Evolutionary conservation across 495 filamentous ascomycete genomes (phyloP), one percentile per base, ranked within the genome.

Genomic region (Opeltia flavorubescens): DNA sequence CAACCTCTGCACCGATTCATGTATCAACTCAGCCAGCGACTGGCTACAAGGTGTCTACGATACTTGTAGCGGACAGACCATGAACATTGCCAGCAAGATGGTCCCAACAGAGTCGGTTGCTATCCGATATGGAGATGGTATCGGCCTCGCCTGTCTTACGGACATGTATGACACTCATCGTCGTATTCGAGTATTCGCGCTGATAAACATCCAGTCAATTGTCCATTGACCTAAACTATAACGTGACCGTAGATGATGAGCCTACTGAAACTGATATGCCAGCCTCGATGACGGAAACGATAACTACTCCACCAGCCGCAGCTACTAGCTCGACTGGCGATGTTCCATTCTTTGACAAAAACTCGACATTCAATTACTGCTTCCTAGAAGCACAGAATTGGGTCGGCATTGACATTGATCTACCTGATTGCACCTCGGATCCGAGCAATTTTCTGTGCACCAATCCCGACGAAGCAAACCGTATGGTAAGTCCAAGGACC

Each of bases 381-480:
- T 24, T 53, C 3, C 39, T 53, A 7, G 51, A 53, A 26, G 23
- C 20, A n/a, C 51, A 53, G 33, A 28, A 46, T 9, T 53, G 51
- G 51, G 42, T 53, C 1, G 51, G 51, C 23, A 29, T 12, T 18
- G 51, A 53, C 18, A 29, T 53, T n/a, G 46, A 45, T 8, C 39
- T 39, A 21, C 51, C 51, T 2, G 46, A 53, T 44, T 53, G 51
- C 34, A 38, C 46, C 25, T 38, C 30, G 4, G 25, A 53, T 26
- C 3, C 51, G 33, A 27, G 30, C 4, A 34, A 50, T 28, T 40
- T 42, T 3, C 46, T 41, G 1, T 53, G 51, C 29, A 9, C 33
- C 8, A 38, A 53, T 15, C 47, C 47, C 25, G 41, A 31, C 2
- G 13, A 52, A 35, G 45, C 44, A 2, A 43, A 53, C 29, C 33